phyloP scores from a whole-genome alignment of 1,284 basidiomycete genomes.

The Ganoderma sinense region DNA sequence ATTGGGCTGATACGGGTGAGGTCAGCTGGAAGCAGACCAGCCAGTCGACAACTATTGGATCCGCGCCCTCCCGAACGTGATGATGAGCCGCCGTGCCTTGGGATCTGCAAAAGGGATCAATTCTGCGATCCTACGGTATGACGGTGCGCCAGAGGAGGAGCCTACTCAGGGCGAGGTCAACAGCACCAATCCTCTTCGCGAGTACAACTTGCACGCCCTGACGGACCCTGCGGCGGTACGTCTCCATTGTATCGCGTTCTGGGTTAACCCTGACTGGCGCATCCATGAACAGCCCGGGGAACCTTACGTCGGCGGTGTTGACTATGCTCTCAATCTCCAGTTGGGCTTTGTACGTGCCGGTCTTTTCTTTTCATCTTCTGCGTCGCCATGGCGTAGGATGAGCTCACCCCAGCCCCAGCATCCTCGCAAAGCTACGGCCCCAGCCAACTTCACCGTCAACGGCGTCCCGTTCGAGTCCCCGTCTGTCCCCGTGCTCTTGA shows the following conservation, averaged over 20 bases:
- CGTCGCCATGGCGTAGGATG: not conserved
- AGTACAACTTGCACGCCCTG: constrained; percentile 39
- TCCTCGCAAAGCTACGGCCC: too few relatives aligned
- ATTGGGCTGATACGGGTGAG: too few relatives aligned
- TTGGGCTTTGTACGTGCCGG: not conserved
- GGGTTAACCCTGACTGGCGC: not conserved
- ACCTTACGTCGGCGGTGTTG: constrained; percentile 11
- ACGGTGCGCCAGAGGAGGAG: constrained; percentile 44
- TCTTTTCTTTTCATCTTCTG: not conserved
- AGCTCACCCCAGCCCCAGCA: too few relatives aligned
- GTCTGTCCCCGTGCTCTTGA: constrained; percentile 44
- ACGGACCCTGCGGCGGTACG: constrained; percentile 18
- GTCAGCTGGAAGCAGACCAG: constrained; percentile 43
- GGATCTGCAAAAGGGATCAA: constrained; percentile 49
- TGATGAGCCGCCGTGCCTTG: constrained; percentile 29
- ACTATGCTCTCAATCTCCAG: not conserved
- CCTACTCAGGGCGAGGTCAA: constrained; percentile 48
- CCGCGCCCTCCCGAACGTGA: constrained; percentile 45
- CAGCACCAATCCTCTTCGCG: constrained; percentile 33
- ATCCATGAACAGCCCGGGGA: constrained; percentile 34
- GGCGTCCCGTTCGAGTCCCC: constrained; percentile 36
- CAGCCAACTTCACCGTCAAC: constrained; percentile 31
- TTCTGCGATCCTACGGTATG: constrained; percentile 63
- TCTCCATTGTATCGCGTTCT: not conserved
- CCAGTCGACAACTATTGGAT: constrained; percentile 51